Conservation (phyloP, 208 protist species). For the Trypanosoma brucei region DNA sequence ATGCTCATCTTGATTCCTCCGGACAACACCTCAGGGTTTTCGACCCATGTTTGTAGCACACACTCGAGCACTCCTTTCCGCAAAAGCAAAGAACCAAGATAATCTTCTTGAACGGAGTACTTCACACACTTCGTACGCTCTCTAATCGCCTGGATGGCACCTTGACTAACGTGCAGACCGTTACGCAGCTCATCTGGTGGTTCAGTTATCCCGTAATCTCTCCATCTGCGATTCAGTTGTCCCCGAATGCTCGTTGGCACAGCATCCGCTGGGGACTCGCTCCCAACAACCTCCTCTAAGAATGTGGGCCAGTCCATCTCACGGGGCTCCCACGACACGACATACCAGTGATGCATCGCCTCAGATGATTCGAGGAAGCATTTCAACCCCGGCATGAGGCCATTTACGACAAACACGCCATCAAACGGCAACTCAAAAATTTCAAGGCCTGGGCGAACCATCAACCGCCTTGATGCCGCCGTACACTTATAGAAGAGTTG, state of each 20-base stretch:
- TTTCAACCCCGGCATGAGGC: constrained; percentile 37
- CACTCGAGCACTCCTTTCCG: constrained; percentile 22
- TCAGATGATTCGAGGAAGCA: constrained; percentile 29
- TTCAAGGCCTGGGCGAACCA: constrained; percentile 27
- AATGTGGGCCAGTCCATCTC: constrained; percentile 38
- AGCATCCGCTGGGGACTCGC: constrained; percentile 34
- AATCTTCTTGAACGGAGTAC: constrained; percentile 27
- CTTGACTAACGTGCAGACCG: constrained; percentile 49
- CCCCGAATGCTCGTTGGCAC: constrained; percentile 37
- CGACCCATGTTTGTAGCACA: constrained; percentile 27
- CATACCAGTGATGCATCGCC: constrained; percentile 46
- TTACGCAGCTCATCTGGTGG: constrained; percentile 53
- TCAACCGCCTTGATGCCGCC: constrained; percentile 10
- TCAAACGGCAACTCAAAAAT: constrained; percentile 26
- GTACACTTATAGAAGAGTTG: constrained; percentile 32
- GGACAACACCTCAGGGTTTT: constrained; percentile 31
- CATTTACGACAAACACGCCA: constrained; percentile 46
- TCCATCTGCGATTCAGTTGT: constrained; percentile 40
- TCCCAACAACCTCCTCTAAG: constrained; percentile 34
- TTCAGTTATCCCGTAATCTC: constrained; percentile 36
- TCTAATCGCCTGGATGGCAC: constrained; percentile 52
- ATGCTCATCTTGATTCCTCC: constrained; percentile 25
- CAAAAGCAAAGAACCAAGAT: constrained; percentile 33
- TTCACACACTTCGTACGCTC: constrained; percentile 48
- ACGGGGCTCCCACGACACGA: constrained; percentile 40